phyloP scores from a whole-genome alignment of 192 early-diverging fungal species.

The Chytriomyces sp. region DNA sequence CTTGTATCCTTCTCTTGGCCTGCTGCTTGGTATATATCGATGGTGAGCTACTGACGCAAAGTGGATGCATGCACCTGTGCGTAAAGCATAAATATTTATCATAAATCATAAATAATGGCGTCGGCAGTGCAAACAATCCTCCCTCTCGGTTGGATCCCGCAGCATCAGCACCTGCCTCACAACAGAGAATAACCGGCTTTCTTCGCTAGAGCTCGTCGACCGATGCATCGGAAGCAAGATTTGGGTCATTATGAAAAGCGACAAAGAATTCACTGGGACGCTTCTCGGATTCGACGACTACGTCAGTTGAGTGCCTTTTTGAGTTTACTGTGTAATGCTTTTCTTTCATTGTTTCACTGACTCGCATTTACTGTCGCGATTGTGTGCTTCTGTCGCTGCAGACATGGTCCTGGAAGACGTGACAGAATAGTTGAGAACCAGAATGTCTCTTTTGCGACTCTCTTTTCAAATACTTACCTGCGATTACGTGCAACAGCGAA shows the following conservation, averaged over 20 bases:
- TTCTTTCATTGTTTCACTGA: background rate
- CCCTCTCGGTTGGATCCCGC: constrained; percentile 12
- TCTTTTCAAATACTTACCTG: constrained; percentile 2
- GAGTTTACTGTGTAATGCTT: background rate
- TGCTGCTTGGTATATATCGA: too few species aligned
- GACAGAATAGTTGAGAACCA: constrained; percentile 76
- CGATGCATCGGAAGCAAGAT: constrained; percentile 96
- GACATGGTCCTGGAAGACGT: constrained; percentile 98
- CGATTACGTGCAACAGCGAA: constrained; percentile 54
- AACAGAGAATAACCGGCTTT: background rate
- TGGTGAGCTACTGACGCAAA: too few species aligned
- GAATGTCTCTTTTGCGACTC: background rate
- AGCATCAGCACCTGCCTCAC: background rate
- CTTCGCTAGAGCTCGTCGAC: constrained; percentile 87
- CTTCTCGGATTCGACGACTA: constrained; percentile 98
- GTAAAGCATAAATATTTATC: background rate
- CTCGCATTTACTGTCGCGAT: background rate
- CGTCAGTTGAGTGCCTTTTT: constrained; percentile 70
- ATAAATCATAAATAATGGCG: background rate
- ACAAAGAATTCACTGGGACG: constrained; percentile 96
- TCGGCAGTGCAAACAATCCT: constrained; percentile 14
- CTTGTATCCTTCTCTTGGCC: too few species aligned
- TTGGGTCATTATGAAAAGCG: constrained; percentile 97
- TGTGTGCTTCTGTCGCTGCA: constrained; percentile 12
- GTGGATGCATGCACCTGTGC: too few species aligned